phyloP scores from a whole-genome alignment of 768 basidiomycete species.

The Piloderma croceum region DNA sequence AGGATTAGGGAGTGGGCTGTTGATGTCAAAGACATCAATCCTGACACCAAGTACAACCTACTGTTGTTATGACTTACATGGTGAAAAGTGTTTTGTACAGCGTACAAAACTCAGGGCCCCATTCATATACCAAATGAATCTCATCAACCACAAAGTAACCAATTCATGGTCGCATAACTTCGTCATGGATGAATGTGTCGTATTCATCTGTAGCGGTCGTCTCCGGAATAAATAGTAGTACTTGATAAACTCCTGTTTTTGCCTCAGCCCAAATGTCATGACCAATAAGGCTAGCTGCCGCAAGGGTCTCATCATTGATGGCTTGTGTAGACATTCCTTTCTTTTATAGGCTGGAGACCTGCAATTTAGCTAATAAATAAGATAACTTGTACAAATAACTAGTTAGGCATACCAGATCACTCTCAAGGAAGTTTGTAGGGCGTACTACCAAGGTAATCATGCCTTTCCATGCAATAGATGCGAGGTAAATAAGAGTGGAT shows the following conservation, averaged over 20 bases:
- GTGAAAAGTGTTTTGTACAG: too few species aligned
- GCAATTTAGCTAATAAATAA: neutral
- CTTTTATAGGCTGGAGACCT: neutral
- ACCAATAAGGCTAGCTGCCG: neutral
- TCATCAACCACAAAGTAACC: constrained; percentile 3
- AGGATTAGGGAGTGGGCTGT: too few species aligned
- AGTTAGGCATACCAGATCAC: neutral
- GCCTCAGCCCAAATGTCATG: neutral
- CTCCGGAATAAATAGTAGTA: neutral
- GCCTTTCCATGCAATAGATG: neutral
- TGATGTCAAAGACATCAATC: too few species aligned
- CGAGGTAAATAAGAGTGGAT: neutral
- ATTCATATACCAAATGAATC: neutral
- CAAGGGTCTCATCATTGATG: neutral
- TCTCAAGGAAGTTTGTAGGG: neutral
- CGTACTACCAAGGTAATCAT: neutral
- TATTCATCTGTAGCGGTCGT: neutral
- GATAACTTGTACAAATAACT: neutral
- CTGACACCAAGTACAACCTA: too few species aligned
- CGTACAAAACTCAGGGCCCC: neutral
- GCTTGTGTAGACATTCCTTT: neutral
- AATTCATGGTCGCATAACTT: neutral
- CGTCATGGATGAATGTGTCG: neutral
- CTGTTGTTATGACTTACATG: too few species aligned
- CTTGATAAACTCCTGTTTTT: neutral